Base-by-base conservation (phyloP, 106 monocot species). In the Dendrobium chrysotoxum region DNA sequence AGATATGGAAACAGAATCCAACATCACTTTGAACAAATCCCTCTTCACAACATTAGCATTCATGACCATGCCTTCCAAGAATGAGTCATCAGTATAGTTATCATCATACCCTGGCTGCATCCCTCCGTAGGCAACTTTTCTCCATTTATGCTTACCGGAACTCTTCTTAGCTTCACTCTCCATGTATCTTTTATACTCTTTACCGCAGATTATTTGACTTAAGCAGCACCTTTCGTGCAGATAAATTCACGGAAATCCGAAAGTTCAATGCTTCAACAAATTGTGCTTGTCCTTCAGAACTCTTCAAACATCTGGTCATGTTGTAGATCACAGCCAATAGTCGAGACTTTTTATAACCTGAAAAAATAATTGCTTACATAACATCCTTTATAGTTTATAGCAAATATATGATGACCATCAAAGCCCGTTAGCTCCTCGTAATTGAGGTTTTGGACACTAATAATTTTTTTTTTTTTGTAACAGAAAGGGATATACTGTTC, bases 1-100 rank as follows among this genome's bases (percentile, higher is more conserved):
- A 12, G 93, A 87, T 81, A 99, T 91, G 72, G 95, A 95, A 21
- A 95, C 78, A 35, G 99, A 99, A 75, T 95, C 93, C 20, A 83
- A 83, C 86, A 99, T 93, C 61, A 91, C 91, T 83, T 90, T 91
- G 17, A 72, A 30, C 25, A 95, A 50, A 75, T 95, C 90, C 38
- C 95, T 89, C 87, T 95, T 95, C 47, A 99, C 93, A 31, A 99
- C 93, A 89, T 93, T 99, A 77, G 93, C 91, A 84, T 99, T 99
- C 93, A 90, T 99, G 45, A 93, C 91, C 93, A 95, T 93, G 47
- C 86, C 99, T 84, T 95, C 85, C 17, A 99, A 91, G 79, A 99
- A 99, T 1, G 93, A 84, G 6, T 87, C 91, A 64, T 95, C 99
- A 0, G 99, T 99, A 77, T 93, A 86, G 78, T 99, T 99, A 76